phyloP scores from a whole-genome alignment of 768 basidiomycete genomes.

The Sistotremastrum niveocremeum region DNA sequence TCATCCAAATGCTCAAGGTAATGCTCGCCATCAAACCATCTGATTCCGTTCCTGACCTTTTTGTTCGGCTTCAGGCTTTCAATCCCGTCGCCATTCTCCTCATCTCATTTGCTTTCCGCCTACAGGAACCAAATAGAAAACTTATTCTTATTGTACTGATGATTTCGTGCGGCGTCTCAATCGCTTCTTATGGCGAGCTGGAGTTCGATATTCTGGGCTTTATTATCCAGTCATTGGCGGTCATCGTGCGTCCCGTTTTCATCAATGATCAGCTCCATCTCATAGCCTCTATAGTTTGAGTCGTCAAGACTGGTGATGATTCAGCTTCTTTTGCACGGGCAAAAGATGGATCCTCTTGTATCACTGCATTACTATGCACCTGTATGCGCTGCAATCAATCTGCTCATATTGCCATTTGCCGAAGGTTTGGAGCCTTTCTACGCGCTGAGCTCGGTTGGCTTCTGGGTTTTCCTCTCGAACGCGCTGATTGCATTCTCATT shows the following conservation, averaged over 20 bases:
- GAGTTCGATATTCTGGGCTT: constrained; percentile 81
- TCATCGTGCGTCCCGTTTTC: constrained; percentile 43
- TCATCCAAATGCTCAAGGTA: constrained; percentile 96
- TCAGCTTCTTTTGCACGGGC: constrained; percentile 81
- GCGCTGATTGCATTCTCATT: constrained; percentile 78
- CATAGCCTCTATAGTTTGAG: constrained; percentile 50
- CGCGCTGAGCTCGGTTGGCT: constrained; percentile 49
- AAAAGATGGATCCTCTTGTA: constrained; percentile 96
- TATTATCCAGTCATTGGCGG: constrained; percentile 74
- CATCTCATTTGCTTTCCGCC: constrained; percentile 83
- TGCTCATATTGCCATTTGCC: constrained; percentile 76
- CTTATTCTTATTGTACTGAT: constrained; percentile 75
- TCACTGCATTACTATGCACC: constrained; percentile 95
- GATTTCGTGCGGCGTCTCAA: constrained; percentile 82
- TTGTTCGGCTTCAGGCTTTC: constrained; percentile 53
- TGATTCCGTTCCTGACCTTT: background rate
- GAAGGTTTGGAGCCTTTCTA: constrained; percentile 84
- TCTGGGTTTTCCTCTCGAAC: constrained; percentile 64
- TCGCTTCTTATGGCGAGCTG: constrained; percentile 83
- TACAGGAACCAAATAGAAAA: constrained; percentile 75
- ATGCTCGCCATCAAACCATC: background rate
- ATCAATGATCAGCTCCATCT: background rate
- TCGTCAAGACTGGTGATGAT: constrained; percentile 93
- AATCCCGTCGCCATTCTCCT: constrained; percentile 80
- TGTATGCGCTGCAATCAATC: constrained; percentile 85